Conservation (phyloP, 2,329 filamentous ascomycete species). For the Monosporascus sp. region DNA sequence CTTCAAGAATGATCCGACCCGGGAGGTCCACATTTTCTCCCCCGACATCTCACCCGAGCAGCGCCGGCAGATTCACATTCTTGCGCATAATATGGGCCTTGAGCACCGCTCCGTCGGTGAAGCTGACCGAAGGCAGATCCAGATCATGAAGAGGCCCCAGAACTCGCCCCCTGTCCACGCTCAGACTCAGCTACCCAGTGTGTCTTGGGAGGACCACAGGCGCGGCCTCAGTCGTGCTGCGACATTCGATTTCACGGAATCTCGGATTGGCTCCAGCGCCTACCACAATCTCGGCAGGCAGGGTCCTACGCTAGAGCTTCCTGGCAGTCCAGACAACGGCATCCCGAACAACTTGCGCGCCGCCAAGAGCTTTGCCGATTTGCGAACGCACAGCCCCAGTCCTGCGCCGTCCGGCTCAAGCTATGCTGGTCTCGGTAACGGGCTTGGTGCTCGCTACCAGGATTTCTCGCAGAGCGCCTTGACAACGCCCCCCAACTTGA, state of each 20-base stretch:
- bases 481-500: conserved; percentile 28
- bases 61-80: conserved; percentile 84
- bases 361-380: conserved; percentile 93
- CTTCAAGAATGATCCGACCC: conserved; percentile 74
- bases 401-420: conserved; percentile 85
- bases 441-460: conserved; percentile 34
- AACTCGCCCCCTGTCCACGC: conserved; percentile 47
- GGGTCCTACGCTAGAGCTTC: conserved; percentile 77
- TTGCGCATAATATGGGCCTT: conserved; percentile 91
- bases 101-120: conserved; percentile 86
- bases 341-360: conserved; percentile 79
- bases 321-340: conserved; percentile 66
- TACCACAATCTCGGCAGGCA: conserved; percentile 76
- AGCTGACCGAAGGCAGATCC: conserved; percentile 82
- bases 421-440: conserved; percentile 52
- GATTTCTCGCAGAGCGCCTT: conserved; percentile 27
- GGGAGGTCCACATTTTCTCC: conserved; percentile 81
- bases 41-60: conserved; percentile 74
- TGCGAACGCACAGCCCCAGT: conserved; percentile 91
- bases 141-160: conserved; percentile 70
- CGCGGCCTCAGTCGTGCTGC: conserved; percentile 86
- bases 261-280: conserved; percentile 57
- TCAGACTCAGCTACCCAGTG: conserved; percentile 51
- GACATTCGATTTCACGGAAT: conserved; percentile 92
- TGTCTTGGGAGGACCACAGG: conserved; percentile 70